Evolutionary conservation across 202 grass and related monocot genomes (phyloP).

Genomic region (Alloteropsis angusta): DNA sequence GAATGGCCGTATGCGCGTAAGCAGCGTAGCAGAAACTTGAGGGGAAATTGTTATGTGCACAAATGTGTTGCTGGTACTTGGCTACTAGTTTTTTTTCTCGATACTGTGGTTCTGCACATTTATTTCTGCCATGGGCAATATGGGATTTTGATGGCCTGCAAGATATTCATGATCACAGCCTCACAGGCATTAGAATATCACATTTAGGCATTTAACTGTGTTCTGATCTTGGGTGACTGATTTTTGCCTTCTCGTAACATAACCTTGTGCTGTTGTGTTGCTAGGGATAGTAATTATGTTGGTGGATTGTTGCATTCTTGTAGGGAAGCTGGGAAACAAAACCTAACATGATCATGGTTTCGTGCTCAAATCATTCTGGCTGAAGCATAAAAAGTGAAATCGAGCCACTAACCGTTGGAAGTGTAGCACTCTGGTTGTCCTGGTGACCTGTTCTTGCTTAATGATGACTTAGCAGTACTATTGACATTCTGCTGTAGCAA

Average conservation of each 20-base stretch:
- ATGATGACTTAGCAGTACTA: background rate
- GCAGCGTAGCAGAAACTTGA: background rate
- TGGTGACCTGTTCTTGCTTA: background rate
- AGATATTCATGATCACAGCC: background rate
- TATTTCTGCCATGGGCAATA: background rate
- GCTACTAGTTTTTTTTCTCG: background rate
- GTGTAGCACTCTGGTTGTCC: background rate
- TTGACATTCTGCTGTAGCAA: background rate
- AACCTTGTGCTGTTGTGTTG: background rate
- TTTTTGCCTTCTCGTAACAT: background rate
- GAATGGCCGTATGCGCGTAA: background rate
- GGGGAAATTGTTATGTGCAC: background rate
- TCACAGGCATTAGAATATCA: background rate
- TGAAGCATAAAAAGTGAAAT: background rate
- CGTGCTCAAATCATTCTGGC: background rate
- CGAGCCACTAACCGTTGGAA: background rate
- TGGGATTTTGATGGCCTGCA: background rate
- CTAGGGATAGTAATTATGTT: background rate
- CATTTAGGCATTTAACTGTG: background rate
- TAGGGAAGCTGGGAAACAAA: background rate
- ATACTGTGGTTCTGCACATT: background rate
- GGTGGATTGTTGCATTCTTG: background rate
- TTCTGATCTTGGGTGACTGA: background rate
- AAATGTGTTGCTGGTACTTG: background rate
- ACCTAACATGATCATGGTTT: background rate